These are phyloP conservation scores for Acrocalymma vagum DNA, from an alignment of 2,329 filamentous ascomycete genomes.

Conservation along the genomic window DNA sequence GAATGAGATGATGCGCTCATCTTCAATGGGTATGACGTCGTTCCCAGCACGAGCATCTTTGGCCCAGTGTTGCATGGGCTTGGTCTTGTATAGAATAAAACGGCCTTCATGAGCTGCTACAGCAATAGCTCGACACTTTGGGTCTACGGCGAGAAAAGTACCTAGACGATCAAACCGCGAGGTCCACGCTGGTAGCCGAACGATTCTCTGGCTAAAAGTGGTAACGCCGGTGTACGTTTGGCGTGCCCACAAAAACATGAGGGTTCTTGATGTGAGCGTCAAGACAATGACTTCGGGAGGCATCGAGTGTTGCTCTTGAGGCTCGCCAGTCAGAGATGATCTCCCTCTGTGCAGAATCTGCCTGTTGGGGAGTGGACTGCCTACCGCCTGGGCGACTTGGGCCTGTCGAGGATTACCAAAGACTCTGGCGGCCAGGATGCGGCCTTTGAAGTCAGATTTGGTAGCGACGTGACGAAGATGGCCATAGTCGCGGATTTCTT, in stretches of 20 bases:
- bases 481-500: constrained; percentile 73
- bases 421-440: constrained; percentile 80
- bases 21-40: constrained; percentile 67
- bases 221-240: constrained; percentile 54
- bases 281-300: constrained; percentile 86
- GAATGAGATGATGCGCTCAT: constrained; percentile 58
- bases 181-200: constrained; percentile 66
- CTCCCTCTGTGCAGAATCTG: constrained; percentile 18
- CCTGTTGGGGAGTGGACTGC: constrained; percentile 25
- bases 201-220: constrained; percentile 68
- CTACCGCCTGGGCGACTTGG: constrained; percentile 22
- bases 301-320: constrained; percentile 14
- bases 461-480: constrained; percentile 78
- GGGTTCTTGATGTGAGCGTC: constrained; percentile 74
- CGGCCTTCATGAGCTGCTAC: constrained; percentile 74
- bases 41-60: constrained; percentile 49
- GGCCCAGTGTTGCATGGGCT: constrained; percentile 62
- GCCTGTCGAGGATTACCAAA: constrained; percentile 63
- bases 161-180: constrained; percentile 65
- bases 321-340: constrained; percentile 27
- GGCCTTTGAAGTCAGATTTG: constrained; percentile 79
- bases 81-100: constrained; percentile 77
- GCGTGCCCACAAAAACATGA: constrained; percentile 78
- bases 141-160: constrained; percentile 79
- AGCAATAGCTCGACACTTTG: constrained; percentile 70